A percentile compares a stretch with the other conserved stretches of the same genome.
These are phyloP conservation scores for Cucurbitaria berberidis DNA, from an alignment of 2,329 filamentous ascomycete genomes.

Conservation along the genomic window DNA sequence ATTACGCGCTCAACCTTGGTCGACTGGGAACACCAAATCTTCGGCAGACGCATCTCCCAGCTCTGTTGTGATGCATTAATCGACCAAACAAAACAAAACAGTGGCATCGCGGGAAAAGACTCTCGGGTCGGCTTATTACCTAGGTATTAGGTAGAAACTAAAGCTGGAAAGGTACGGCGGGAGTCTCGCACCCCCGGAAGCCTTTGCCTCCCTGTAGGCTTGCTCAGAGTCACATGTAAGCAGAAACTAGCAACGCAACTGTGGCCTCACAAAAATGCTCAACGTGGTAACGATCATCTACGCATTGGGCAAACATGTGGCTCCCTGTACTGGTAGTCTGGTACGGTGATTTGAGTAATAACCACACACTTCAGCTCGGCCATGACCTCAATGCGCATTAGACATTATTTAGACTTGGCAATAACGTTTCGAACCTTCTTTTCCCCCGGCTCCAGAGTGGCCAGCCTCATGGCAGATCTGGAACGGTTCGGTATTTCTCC, in stretches of 20 bases:
- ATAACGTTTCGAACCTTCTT: no score
- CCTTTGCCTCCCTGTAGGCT: constrained; percentile 5
- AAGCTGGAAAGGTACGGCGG: not conserved
- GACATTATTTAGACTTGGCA: no score
- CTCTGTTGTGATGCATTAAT: constrained; percentile 6
- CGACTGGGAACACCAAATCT: constrained; percentile 15
- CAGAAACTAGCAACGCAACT: constrained; percentile 5
- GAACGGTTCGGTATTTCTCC: constrained; percentile 1
- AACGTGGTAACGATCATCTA: constrained; percentile 6
- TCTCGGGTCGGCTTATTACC: no score
- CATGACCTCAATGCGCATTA: constrained; percentile 1
- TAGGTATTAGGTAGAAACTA: no score
- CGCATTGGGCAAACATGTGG: constrained; percentile 2
- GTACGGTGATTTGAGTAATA: constrained; percentile 9
- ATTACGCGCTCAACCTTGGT: constrained; percentile 15
- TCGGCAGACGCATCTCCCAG: constrained; percentile 15
- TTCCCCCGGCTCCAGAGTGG: no score
- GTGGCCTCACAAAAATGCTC: constrained; percentile 2
- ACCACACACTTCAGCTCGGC: not conserved
- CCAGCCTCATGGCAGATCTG: not conserved
- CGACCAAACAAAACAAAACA: constrained; percentile 5
- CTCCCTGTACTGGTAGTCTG: no score
- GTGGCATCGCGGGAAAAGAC: constrained; percentile 19
- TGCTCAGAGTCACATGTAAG: constrained; percentile 9
- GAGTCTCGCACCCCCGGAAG: not conserved